A percentile compares a stretch with the other conserved stretches of the same genome.
phyloP scores from a whole-genome alignment of 148 eudicot species.

The Bassia scoparia region DNA sequence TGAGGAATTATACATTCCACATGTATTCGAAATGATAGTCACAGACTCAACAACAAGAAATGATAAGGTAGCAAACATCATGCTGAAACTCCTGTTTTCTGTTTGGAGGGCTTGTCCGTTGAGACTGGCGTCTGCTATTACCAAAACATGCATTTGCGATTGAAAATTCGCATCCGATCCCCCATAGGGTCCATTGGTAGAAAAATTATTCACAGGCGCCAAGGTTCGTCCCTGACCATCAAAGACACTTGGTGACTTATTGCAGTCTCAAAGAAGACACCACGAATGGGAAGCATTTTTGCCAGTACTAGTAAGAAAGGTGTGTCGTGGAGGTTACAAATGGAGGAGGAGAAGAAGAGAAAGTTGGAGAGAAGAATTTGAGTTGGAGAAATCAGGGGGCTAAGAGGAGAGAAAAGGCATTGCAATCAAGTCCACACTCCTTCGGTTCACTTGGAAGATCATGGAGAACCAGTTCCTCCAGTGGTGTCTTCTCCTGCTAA shows the following conservation, averaged over 20 bases:
- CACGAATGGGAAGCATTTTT: conserved; percentile 5
- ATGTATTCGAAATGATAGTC: conserved; percentile 18
- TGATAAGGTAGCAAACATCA: conserved; percentile 6
- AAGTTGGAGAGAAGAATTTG: no score
- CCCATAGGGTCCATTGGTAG: neutral
- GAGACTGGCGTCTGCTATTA: conserved; percentile 14
- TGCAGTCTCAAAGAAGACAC: neutral
- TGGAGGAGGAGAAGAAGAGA: no score
- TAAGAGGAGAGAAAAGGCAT: no score
- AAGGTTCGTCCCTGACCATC: conserved; percentile 12
- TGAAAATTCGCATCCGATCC: neutral
- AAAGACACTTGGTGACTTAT: conserved; percentile 17
- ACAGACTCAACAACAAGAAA: conserved; percentile 27
- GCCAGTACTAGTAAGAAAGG: no score
- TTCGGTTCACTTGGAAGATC: no score
- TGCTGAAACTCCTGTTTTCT: neutral
- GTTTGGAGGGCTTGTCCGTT: conserved; percentile 8
- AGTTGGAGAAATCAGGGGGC: no score
- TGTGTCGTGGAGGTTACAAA: no score
- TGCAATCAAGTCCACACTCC: no score
- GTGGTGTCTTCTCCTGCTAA: no score
- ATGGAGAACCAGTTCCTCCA: no score
- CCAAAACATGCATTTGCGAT: conserved; percentile 13
- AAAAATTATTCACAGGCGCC: conserved; percentile 5
- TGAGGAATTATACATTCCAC: conserved; percentile 4